Base-by-base conservation (phyloP, 2,329 filamentous ascomycete genomes). In the Arthrinium phaeospermum region DNA sequence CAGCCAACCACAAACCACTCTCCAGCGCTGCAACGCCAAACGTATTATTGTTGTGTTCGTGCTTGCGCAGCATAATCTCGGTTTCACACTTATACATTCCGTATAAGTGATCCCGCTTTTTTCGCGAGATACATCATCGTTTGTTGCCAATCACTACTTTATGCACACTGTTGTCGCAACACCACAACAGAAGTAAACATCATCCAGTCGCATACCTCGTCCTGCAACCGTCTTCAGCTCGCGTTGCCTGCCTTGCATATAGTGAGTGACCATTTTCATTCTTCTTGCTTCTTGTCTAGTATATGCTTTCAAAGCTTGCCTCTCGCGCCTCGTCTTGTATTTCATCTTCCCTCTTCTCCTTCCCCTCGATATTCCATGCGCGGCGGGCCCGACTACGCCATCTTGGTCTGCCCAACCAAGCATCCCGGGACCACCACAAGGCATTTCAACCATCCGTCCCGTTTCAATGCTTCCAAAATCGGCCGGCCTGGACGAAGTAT, bases 1-100 rank as follows among this genome's bases (percentile, higher is more conserved):
- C 44, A 46, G 49, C 45, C 70, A 70, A 41, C 61, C 72, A 74
- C 70, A n/a, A 41, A 22, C n/a, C 4, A 30, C 27, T 41, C 34
- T 64, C 34, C 57, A 37, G n/a, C 57, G 10, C 57, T 41, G 57
- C 34, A 51, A 64, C 57, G 57, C 34, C 57, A n/a, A 64, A 64
- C 30, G 19, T 34, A 41, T n/a, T 64, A 6, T 64, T 41, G 13
- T 64, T 61, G 53, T 37, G 30, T 37, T 37, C 53, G 5, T 41
- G 4, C 22, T 41, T 37, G 34, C 57, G 19, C 34, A 41, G 57
- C 57, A 64, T 41, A 64, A 34, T 3, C 30, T 14, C 34, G 19
- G 57, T 41, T 34, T 64, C 57, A 41, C 34, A 41, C 34, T 64
- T 64, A 64, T 64, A 64, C 57, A 41, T 4, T 37, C 10, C n/a